phyloP scores from a whole-genome alignment of 1,284 basidiomycete genomes.

The Irpex sp. region DNA sequence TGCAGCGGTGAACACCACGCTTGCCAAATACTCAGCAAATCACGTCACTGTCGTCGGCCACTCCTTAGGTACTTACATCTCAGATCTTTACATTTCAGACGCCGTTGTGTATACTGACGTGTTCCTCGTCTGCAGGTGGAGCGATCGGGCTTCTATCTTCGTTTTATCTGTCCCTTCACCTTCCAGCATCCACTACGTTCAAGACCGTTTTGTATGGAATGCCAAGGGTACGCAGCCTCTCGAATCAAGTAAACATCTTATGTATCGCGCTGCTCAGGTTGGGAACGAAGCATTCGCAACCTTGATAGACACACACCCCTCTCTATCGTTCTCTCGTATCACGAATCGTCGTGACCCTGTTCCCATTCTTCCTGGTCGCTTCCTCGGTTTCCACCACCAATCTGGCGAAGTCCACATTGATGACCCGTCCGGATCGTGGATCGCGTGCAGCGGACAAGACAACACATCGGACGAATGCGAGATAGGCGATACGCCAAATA shows the following conservation, averaged over 20 bases:
- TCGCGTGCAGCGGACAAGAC: constrained; percentile 16
- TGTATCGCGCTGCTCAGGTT: constrained; percentile 10
- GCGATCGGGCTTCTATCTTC: constrained; percentile 38
- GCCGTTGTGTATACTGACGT: constrained; percentile 48
- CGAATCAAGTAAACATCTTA: too few species aligned
- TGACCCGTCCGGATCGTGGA: constrained; percentile 5
- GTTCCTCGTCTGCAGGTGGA: constrained; percentile 21
- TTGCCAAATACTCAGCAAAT: constrained; percentile 23
- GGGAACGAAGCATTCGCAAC: constrained; percentile 55
- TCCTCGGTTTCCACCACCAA: constrained; percentile 25
- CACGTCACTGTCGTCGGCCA: constrained; percentile 34
- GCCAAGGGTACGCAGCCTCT: constrained; percentile 43
- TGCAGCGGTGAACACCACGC: constrained; percentile 28
- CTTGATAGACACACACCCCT: constrained; percentile 43
- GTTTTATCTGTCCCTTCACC: constrained; percentile 35
- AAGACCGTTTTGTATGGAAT: constrained; percentile 41
- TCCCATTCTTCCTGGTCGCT: constrained; percentile 26
- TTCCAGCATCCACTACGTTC: constrained; percentile 32
- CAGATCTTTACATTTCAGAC: constrained; percentile 66
- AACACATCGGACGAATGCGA: constrained; percentile 19
- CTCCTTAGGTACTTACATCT: constrained; percentile 39
- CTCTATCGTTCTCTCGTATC: constrained; percentile 17
- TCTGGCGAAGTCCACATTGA: constrained; percentile 26
- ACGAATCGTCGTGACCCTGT: constrained; percentile 25
- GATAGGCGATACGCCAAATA: constrained; percentile 14